A percentile compares a stretch with the other conserved stretches of the same genome.
Evolutionary conservation across 805 yeast species (phyloP).

Genomic region (Wickerhamia fluorescens): DNA sequence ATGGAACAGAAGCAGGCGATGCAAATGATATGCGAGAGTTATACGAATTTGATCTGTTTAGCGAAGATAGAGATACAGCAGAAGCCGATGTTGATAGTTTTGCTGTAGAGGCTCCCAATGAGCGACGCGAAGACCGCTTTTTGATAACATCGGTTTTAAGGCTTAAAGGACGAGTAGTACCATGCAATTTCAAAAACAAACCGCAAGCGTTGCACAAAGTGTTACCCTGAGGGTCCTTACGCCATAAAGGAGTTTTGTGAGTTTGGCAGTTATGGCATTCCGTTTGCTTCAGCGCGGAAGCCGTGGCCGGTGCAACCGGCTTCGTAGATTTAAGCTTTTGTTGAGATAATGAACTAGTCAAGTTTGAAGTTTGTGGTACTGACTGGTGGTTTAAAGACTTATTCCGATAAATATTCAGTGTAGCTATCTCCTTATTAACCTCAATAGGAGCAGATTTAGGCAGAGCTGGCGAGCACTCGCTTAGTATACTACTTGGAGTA

Average conservation of each 20-base stretch:
- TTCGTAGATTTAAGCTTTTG: conserved; percentile 5
- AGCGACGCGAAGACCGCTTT: conserved; percentile 49
- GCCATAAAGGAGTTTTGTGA: conserved; percentile 55
- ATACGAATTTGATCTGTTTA: no score
- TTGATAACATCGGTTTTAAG: conserved; percentile 52
- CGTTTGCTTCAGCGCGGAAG: conserved; percentile 12
- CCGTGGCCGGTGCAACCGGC: conserved; percentile 2
- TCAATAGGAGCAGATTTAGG: not conserved
- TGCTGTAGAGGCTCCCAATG: conserved; percentile 11
- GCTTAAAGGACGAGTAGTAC: conserved; percentile 54
- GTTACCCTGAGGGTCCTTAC: conserved; percentile 52
- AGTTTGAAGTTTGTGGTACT: conserved; percentile 8
- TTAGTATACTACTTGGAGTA: no score
- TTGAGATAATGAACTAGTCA: conserved; percentile 15
- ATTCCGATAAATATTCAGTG: no score
- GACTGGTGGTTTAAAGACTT: conserved; percentile 1
- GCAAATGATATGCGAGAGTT: no score
- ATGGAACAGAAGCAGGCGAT: not conserved
- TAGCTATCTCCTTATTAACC: no score
- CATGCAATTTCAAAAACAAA: conserved; percentile 51
- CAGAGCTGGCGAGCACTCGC: conserved; percentile 1
- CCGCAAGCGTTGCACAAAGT: conserved; percentile 64
- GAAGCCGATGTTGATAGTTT: conserved; percentile 4
- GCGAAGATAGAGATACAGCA: no score
- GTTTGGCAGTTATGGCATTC: conserved; percentile 56